phyloP scores from a whole-genome alignment of 768 basidiomycete genomes.

The Rhizopogon roseolus region DNA sequence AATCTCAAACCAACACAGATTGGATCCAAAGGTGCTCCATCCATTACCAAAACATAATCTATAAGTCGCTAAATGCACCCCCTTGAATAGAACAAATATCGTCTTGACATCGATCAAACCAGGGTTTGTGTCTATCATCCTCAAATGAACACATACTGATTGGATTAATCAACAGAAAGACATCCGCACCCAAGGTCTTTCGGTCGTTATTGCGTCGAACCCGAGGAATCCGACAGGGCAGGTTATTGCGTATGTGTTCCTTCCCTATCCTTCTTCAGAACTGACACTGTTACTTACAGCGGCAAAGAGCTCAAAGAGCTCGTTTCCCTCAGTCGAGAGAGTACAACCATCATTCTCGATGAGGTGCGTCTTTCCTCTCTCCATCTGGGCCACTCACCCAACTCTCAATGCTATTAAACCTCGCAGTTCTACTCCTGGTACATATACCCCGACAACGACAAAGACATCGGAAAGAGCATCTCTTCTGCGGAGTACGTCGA shows the following conservation, averaged over 20 bases:
- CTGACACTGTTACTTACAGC: constrained; percentile 29
- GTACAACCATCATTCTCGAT: constrained; percentile 81
- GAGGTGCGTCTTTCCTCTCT: constrained; percentile 42
- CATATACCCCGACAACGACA: constrained; percentile 76
- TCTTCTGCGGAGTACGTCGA: constrained; percentile 83
- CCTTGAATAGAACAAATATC: constrained; percentile 53
- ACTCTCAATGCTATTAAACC: background rate
- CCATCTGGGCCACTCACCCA: background rate
- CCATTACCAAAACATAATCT: background rate
- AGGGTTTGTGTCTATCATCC: constrained; percentile 38
- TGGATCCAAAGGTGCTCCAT: constrained; percentile 39
- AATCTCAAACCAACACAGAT: constrained; percentile 20
- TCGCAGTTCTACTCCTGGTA: constrained; percentile 92
- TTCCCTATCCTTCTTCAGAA: background rate
- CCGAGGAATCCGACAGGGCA: constrained; percentile 99
- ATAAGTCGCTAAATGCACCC: constrained; percentile 3
- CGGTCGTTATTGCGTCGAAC: constrained; percentile 86
- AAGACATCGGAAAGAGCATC: constrained; percentile 71
- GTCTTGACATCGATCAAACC: constrained; percentile 74
- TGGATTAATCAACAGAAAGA: constrained; percentile 48
- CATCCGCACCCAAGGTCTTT: constrained; percentile 76
- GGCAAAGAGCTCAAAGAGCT: constrained; percentile 81
- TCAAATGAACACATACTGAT: background rate
- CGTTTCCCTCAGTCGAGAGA: constrained; percentile 66
- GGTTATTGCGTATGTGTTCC: constrained; percentile 50